Conservation (phyloP, 805 yeast species). For the Teunomyces cretensis region DNA sequence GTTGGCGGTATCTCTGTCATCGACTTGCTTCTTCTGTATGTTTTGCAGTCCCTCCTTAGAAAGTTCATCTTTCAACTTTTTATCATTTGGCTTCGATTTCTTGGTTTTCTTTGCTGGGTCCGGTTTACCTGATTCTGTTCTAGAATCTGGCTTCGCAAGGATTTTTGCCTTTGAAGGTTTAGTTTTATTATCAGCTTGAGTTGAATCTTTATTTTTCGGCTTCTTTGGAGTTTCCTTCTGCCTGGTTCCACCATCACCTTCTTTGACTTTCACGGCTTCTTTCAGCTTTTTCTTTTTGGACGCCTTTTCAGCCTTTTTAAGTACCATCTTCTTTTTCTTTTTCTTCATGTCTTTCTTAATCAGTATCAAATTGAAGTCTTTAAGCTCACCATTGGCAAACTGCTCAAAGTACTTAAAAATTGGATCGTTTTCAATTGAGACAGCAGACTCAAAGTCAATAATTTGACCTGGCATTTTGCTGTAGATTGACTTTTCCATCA, state of each 20-base stretch:
- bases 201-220: conserved; percentile 4
- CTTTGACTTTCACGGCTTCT: conserved; percentile 1
- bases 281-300: conserved; percentile 4
- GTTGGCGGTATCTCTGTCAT: conserved; percentile 2
- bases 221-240: conserved; percentile 7
- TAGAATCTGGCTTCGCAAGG: conserved; percentile 2
- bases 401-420: conserved; percentile 18
- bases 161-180: neutral
- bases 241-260: conserved; percentile 7
- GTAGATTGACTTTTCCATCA: conserved; percentile 33
- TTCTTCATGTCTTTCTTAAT: conserved; percentile 3
- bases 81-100: conserved; percentile 6
- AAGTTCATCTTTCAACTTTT: conserved; percentile 1
- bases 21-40: neutral
- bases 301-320: conserved; percentile 4
- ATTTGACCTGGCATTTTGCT: conserved; percentile 22
- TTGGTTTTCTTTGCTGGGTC: conserved; percentile 12
- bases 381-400: conserved; percentile 14
- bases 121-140: conserved; percentile 6
- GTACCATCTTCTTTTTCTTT: conserved; percentile 12
- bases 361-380: conserved; percentile 4
- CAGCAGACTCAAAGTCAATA: neutral
- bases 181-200: neutral
- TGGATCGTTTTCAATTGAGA: conserved; percentile 15
- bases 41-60: neutral